phyloP scores from a whole-genome alignment of 2,329 filamentous ascomycete species.

The Xylariaceae sp. region DNA sequence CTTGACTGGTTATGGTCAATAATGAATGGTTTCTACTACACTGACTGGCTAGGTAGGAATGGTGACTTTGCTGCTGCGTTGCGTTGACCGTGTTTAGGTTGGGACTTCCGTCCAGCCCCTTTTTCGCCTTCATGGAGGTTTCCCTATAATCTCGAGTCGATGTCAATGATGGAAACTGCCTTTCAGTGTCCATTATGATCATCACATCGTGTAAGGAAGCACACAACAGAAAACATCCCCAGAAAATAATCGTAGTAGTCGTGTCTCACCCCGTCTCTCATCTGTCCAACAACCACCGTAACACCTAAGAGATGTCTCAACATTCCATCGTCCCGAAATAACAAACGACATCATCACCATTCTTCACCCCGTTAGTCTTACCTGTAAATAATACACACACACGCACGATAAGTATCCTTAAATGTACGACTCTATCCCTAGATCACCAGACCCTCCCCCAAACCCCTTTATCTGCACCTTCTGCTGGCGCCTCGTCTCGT shows the following conservation, averaged over 20 bases:
- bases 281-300: neutral
- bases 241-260: neutral
- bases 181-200: neutral
- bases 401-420: neutral
- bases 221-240: neutral
- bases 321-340: neutral
- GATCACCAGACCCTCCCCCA: neutral
- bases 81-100: neutral
- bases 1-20: too few species aligned
- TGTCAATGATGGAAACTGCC: neutral
- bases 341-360: neutral
- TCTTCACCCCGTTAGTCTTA: neutral
- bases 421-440: neutral
- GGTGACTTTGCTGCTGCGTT: neutral
- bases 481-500: conserved; percentile 42
- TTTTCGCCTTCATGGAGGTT: too few species aligned
- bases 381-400: neutral
- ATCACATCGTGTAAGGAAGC: neutral
- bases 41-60: neutral
- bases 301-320: neutral
- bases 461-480: conserved; percentile 52
- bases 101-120: neutral
- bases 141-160: neutral
- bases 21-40: neutral
- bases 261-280: neutral